Evolutionary conservation across 1,284 basidiomycete species (phyloP).

Genomic region (Volvariella surrecta): DNA sequence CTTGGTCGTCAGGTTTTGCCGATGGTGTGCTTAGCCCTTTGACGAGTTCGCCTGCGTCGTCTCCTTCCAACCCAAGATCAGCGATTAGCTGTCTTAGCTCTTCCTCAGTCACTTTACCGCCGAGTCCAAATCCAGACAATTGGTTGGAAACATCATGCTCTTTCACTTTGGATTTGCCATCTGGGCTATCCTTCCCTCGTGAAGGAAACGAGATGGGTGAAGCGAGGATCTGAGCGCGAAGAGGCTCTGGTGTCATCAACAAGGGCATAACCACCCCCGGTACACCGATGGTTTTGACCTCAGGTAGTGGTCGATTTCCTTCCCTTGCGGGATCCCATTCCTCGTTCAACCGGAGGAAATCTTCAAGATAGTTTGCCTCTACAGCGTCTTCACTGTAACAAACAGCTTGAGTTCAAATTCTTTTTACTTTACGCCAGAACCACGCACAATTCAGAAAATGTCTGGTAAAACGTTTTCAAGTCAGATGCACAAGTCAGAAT

Average conservation of each 20-base stretch:
- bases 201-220: conserved; percentile 17
- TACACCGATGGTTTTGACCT: conserved; percentile 58
- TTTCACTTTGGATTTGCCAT: conserved; percentile 46
- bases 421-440: not conserved
- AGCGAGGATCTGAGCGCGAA: conserved; percentile 46
- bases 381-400: conserved; percentile 67
- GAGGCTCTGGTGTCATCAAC: conserved; percentile 71
- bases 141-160: conserved; percentile 48
- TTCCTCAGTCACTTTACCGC: conserved; percentile 68
- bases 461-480: conserved; percentile 14
- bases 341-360: conserved; percentile 67
- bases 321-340: conserved; percentile 51
- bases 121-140: conserved; percentile 59
- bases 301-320: conserved; percentile 40
- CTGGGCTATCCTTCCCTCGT: conserved; percentile 19
- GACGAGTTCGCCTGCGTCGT: conserved; percentile 63
- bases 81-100: conserved; percentile 61
- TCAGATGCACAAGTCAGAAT: not conserved
- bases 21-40: conserved; percentile 34
- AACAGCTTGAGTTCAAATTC: conserved; percentile 4
- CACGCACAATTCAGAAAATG: conserved; percentile 27
- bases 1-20: conserved; percentile 3
- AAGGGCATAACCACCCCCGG: conserved; percentile 65
- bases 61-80: conserved; percentile 64
- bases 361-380: conserved; percentile 61